Evolutionary conservation across 2,329 filamentous ascomycete genomes (phyloP).

Genomic region (Corinectria fuckeliana): DNA sequence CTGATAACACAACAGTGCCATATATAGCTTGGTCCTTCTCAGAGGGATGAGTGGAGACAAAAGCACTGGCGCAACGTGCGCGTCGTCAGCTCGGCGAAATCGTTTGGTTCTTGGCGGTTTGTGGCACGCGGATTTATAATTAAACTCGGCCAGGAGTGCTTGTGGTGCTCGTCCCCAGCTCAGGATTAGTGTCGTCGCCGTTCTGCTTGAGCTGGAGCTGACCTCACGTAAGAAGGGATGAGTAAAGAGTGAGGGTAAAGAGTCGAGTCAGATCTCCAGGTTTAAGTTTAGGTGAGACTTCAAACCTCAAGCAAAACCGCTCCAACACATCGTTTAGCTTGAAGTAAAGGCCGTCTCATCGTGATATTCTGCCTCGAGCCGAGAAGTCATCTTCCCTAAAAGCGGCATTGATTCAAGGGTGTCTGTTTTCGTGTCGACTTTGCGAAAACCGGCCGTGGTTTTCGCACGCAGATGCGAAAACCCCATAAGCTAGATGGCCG

Average conservation of each 20-base stretch:
- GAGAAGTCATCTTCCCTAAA: conserved; percentile 1
- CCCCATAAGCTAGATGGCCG: conserved; percentile 15
- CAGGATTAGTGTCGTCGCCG: conserved; percentile 17
- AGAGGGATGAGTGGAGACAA: background rate
- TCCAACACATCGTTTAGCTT: background rate
- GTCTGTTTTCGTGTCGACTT: conserved; percentile 18
- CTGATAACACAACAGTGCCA: background rate
- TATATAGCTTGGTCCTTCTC: background rate
- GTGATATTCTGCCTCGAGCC: background rate
- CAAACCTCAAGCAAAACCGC: background rate
- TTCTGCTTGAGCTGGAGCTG: conserved; percentile 5
- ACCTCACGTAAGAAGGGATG: conserved; percentile 14
- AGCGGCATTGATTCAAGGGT: conserved; percentile 14
- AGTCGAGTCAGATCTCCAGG: background rate
- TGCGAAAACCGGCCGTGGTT: conserved; percentile 21
- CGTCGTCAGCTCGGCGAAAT: conserved; percentile 17
- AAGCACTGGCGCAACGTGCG: background rate
- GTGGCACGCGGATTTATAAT: background rate
- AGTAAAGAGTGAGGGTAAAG: background rate
- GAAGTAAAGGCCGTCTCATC: background rate
- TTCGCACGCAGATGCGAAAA: conserved; percentile 21
- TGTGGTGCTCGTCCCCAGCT: conserved; percentile 13
- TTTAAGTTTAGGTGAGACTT: conserved; percentile 5
- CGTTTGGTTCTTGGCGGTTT: conserved; percentile 9
- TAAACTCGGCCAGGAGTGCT: conserved; percentile 8